A percentile compares a stretch with the other conserved stretches of the same genome.
phyloP scores from a whole-genome alignment of 2,329 filamentous ascomycete species.

The Fusarium sp. region DNA sequence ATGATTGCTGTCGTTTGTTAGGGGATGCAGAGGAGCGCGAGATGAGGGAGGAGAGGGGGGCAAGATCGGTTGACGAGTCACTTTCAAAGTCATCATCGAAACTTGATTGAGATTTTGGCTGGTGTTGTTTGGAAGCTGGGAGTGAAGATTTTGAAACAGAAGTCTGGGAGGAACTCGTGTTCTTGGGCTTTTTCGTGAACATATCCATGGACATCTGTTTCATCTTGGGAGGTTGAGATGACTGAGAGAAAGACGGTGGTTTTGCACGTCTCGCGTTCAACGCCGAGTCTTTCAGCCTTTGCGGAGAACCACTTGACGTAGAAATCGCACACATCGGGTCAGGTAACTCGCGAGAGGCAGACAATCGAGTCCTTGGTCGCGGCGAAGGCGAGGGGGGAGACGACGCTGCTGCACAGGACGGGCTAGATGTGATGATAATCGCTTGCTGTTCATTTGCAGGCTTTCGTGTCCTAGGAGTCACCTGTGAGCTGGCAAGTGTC shows the following conservation, averaged over 20 bases:
- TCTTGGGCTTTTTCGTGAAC: constrained; percentile 36
- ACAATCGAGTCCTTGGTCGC: constrained; percentile 17
- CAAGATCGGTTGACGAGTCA: constrained; percentile 33
- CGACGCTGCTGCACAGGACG: constrained; percentile 44
- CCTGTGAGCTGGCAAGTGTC: constrained; percentile 56
- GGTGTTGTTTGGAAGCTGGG: background rate
- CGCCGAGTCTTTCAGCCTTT: constrained; percentile 26
- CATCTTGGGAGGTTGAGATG: constrained; percentile 24
- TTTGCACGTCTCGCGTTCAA: background rate
- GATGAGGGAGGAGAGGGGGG: constrained; percentile 24
- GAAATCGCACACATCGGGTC: constrained; percentile 39
- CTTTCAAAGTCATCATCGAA: constrained; percentile 12
- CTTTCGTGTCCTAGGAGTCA: constrained; percentile 50
- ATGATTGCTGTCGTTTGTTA: constrained; percentile 11
- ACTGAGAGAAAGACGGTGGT: background rate
- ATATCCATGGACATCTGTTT: constrained; percentile 50
- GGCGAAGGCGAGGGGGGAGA: constrained; percentile 43
- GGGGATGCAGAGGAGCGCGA: constrained; percentile 10
- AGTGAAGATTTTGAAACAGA: background rate
- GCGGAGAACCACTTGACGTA: constrained; percentile 30
- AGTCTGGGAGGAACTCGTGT: constrained; percentile 5
- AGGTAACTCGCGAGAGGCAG: constrained; percentile 32
- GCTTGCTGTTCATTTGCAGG: constrained; percentile 45
- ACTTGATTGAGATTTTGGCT: background rate
- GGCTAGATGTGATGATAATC: constrained; percentile 58